Percentiles rank a stretch among this genome's conserved stretches.
These are phyloP conservation scores for Pythium scleroteichum DNA, from an alignment of 352 stramenopile species.

Conservation along the genomic window DNA sequence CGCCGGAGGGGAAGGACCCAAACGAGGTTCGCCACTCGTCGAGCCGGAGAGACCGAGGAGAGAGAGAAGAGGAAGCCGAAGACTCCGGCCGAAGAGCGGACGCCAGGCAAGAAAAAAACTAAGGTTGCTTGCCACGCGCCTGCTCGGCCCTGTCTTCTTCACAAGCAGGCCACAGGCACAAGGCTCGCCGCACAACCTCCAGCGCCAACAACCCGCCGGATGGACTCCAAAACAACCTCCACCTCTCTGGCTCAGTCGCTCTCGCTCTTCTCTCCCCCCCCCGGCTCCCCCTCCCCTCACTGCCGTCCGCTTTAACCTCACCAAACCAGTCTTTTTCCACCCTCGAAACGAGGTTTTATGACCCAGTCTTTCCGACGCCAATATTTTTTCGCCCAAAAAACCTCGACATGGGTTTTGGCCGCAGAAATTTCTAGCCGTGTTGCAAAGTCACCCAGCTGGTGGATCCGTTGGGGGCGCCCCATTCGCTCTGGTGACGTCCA, in stretches of 20 bases:
- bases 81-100: constrained; percentile 20
- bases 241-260: constrained; percentile 2
- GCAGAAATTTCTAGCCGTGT: constrained; percentile 26
- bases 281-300: constrained; percentile 3
- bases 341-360: constrained; percentile 18
- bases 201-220: constrained; percentile 2
- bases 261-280: constrained; percentile 9
- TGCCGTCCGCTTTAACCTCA: constrained; percentile 25
- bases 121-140: constrained; percentile 11
- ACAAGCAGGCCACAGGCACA: constrained; percentile 18
- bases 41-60: not conserved
- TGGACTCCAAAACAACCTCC: constrained; percentile 9
- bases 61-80: constrained; percentile 5
- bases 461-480: constrained; percentile 18
- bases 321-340: constrained; percentile 20
- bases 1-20: not conserved
- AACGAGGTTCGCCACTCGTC: not conserved
- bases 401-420: constrained; percentile 20
- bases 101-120: constrained; percentile 33
- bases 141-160: constrained; percentile 21
- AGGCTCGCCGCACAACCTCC: constrained; percentile 9
- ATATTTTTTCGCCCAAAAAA: constrained; percentile 14
- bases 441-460: constrained; percentile 20
- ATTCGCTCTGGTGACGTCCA: too few relatives aligned
- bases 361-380: not conserved